Conservation (phyloP, 768 basidiomycete genomes). For the Pleurotus citrinopileatus region DNA sequence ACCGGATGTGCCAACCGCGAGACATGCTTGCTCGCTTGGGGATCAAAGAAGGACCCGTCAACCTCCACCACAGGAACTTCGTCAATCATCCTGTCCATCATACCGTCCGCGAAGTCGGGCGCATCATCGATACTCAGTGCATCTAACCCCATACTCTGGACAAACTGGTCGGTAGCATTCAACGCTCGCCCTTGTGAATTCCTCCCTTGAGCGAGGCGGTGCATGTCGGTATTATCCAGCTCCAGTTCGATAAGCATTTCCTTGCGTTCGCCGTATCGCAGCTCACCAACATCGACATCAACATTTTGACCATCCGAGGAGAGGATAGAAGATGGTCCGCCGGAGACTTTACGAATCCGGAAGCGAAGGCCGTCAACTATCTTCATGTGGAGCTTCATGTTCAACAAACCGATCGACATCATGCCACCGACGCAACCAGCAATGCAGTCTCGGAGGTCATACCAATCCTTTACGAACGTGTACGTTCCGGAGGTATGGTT, state of each 20-base stretch:
- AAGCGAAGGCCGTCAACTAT: conserved; percentile 89
- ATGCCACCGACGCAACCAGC: conserved; percentile 95
- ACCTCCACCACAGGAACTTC: conserved; percentile 97
- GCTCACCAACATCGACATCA: conserved; percentile 91
- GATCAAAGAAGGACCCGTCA: conserved; percentile 94
- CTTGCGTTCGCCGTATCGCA: conserved; percentile 94
- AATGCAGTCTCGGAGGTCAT: conserved; percentile 88
- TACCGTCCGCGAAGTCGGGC: conserved; percentile 77
- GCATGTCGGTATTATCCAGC: conserved; percentile 73
- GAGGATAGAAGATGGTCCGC: conserved; percentile 83
- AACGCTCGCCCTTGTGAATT: conserved; percentile 33
- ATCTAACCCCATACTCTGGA: conserved; percentile 82
- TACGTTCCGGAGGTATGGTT: conserved; percentile 98
- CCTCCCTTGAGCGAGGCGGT: conserved; percentile 31
- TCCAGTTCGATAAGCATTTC: conserved; percentile 98
- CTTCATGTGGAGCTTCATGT: conserved; percentile 95
- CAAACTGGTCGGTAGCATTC: conserved; percentile 89
- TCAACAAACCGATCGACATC: conserved; percentile 90
- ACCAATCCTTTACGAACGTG: conserved; percentile 98
- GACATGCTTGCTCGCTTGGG: conserved; percentile 76
- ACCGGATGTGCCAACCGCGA: conserved; percentile 91
- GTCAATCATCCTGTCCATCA: conserved; percentile 97
- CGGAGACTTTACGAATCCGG: conserved; percentile 92
- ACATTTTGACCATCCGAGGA: conserved; percentile 92
- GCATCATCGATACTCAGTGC: conserved; percentile 69